A percentile compares a stretch with the other conserved stretches of the same genome.
phyloP scores from a whole-genome alignment of 345 rosid genomes.

The Heritiera littoralis region DNA sequence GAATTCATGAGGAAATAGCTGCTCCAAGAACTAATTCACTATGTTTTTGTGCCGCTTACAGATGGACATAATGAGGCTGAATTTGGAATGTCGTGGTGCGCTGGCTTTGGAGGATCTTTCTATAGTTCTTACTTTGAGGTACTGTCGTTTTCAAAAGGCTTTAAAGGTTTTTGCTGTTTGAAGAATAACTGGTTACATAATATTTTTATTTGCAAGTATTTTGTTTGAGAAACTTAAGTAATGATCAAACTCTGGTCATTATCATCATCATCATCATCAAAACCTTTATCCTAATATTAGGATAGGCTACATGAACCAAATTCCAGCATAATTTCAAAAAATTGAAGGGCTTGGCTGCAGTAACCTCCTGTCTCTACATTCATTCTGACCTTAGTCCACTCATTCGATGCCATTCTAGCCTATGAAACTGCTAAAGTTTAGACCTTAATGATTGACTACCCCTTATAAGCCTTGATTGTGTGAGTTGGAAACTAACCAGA shows the following conservation, averaged over 20 bases:
- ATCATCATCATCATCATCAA: too few relatives aligned
- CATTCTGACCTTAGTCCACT: neutral
- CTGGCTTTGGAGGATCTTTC: conserved; percentile 84
- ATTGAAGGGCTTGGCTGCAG: neutral
- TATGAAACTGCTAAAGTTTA: neutral
- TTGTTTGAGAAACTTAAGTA: neutral
- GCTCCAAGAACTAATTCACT: neutral
- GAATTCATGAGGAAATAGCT: neutral
- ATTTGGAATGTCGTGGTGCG: conserved; percentile 98
- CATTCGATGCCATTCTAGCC: conserved; percentile 29
- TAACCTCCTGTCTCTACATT: too few relatives aligned
- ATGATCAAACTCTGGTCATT: neutral
- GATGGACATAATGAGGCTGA: conserved; percentile 97
- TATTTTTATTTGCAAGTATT: neutral
- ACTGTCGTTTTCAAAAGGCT: conserved; percentile 20
- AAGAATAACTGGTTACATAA: neutral
- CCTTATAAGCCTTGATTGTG: neutral
- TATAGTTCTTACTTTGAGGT: conserved; percentile 82
- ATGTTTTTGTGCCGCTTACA: conserved; percentile 23
- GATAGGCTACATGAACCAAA: too few relatives aligned
- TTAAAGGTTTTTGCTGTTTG: neutral
- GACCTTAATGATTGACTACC: neutral
- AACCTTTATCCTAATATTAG: too few relatives aligned
- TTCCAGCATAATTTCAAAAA: too few relatives aligned
- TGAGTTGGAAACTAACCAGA: neutral